These are phyloP conservation scores for Chlorella variabilis DNA, from an alignment of 163 green algal genomes.

Conservation along the genomic window DNA sequence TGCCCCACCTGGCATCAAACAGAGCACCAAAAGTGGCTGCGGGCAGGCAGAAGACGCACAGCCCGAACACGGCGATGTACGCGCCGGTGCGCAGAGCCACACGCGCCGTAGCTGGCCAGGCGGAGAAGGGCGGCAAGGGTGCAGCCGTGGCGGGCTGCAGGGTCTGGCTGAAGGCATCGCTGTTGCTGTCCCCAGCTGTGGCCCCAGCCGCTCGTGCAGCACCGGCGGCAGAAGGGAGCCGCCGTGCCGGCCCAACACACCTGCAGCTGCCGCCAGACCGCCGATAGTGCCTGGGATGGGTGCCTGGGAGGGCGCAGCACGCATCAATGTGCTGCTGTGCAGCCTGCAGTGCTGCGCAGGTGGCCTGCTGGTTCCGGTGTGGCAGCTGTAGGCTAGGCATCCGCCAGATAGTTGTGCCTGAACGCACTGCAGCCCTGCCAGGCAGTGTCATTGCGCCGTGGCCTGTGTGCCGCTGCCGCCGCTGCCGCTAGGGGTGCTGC, in stretches of 20 bases:
- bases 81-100: constrained; percentile 46
- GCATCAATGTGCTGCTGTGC: too few relatives aligned
- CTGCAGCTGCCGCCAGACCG: too few relatives aligned
- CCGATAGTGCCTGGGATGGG: neutral
- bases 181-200: neutral
- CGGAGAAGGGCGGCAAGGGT: neutral
- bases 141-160: neutral
- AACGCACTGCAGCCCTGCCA: neutral
- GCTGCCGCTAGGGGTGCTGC: neutral
- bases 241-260: too few relatives aligned
- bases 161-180: too few relatives aligned
- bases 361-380: neutral
- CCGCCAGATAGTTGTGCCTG: neutral
- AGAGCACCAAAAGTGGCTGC: neutral
- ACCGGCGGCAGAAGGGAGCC: too few relatives aligned
- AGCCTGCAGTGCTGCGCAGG: neutral
- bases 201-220: neutral
- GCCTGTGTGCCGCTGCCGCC: neutral
- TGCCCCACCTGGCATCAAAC: constrained; percentile 22
- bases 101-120: constrained; percentile 18
- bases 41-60: neutral
- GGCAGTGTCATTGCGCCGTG: neutral
- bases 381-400: neutral
- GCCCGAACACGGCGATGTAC: constrained; percentile 41
- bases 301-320: too few relatives aligned